Evolutionary conservation across 1,284 basidiomycete genomes (phyloP).

Genomic region (Trichosporon ovoides): DNA sequence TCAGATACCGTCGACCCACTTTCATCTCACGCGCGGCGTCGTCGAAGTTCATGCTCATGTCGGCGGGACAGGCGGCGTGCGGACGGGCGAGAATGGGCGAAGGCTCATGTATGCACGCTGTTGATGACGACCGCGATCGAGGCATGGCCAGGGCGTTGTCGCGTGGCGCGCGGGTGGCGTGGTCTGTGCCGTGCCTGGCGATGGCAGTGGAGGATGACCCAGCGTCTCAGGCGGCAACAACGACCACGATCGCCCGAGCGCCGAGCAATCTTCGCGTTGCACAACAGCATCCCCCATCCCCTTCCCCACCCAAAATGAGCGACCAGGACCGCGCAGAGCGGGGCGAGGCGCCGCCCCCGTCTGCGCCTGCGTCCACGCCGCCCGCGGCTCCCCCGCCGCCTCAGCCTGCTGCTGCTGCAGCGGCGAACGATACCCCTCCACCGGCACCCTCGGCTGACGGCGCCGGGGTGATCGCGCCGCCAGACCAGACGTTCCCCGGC

Average conservation of each 20-base stretch:
- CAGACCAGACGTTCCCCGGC: conserved; percentile 8
- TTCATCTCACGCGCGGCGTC: conserved; percentile 10
- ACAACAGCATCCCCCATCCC: not conserved
- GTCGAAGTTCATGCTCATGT: conserved; percentile 12
- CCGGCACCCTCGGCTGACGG: not conserved
- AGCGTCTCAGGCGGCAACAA: not conserved
- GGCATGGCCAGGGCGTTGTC: not conserved
- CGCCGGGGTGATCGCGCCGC: not conserved
- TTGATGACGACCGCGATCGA: not conserved
- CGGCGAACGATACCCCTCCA: not conserved
- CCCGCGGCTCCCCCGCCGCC: not conserved
- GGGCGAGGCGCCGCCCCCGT: not conserved
- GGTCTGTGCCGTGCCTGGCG: not conserved
- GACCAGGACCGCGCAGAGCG: conserved; percentile 7
- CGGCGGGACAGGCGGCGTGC: not conserved
- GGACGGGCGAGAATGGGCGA: not conserved
- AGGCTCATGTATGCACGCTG: not conserved
- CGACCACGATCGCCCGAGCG: not conserved
- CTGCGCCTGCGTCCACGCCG: not conserved
- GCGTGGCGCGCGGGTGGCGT: conserved; percentile 4
- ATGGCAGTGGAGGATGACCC: not conserved
- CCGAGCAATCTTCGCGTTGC: not conserved
- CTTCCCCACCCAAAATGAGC: not conserved
- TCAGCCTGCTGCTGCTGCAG: not conserved
- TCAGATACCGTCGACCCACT: not conserved